Base-by-base conservation (phyloP, 257 asterid genomes). In the Capsicum chinense region DNA sequence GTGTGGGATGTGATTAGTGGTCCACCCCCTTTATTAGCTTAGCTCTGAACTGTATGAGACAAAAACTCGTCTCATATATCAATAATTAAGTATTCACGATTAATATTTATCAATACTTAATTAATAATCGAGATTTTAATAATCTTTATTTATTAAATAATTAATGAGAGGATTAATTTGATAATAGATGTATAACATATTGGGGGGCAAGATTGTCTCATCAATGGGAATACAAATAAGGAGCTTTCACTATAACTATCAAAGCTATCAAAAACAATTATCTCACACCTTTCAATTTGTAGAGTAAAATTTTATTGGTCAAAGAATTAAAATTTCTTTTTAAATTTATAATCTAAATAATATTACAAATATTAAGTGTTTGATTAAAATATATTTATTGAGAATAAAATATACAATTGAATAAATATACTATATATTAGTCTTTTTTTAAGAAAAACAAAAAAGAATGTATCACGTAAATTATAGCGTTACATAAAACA, bases 231-330 rank as follows among this genome's bases (percentile, higher is more conserved):
- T 74, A 50, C 60, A 74, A 73, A 21, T 19, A 47, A 9, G 37
- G 84, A 78, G 82, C 84, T 83, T 86, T 83, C 84, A 64, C 69
- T 58, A 47, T 68, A 33, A 58, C 17, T n/a, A 86, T 86, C 74
- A 82, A 37, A 74, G 39, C 58, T 10, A 48, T 74, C 80, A 78
- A 48, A 60, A 17, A 56, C 79, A 66, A 79, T 78, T 39, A 39
- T 26, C 33, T 37, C 56, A 1, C 3, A 13, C 19, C 21, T 15
- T 63, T 14, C 6, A 67, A 16, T 60, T 60, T 60, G 9, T n/a
- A 60, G 14, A 6, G 12, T 15, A 16, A 67, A 35, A 67, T 35
- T 67, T 67, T 50, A 35, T 12, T 66, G 47, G 9, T 33, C n/a
- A 33, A 66, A 63, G 2, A 63, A 26, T 63, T 63, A 10, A 63